Evolutionary conservation across 805 yeast species (phyloP).

Genomic region (Ogataea naganishii): DNA sequence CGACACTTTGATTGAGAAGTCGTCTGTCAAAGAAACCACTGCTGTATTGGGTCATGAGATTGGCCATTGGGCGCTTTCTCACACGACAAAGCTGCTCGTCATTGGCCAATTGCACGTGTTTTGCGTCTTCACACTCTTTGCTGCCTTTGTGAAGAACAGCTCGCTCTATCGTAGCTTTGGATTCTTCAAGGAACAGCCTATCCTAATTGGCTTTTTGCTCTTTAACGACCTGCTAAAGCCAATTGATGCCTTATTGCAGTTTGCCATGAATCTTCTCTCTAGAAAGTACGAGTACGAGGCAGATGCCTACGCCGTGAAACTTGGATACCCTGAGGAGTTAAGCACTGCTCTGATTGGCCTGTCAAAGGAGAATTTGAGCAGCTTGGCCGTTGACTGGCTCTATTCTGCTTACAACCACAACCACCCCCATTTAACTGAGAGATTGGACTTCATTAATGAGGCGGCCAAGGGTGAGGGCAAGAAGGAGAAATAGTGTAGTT

Average conservation of each 20-base stretch:
- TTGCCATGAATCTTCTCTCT: constrained; percentile 58
- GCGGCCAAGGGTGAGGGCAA: no score
- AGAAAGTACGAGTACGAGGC: constrained; percentile 93
- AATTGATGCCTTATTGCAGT: constrained; percentile 57
- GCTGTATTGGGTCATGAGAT: constrained; percentile 98
- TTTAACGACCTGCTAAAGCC: constrained; percentile 78
- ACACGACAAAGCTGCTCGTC: constrained; percentile 67
- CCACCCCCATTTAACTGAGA: constrained; percentile 88
- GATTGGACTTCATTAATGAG: constrained; percentile 64
- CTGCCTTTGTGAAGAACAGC: constrained; percentile 70
- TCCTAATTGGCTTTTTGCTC: constrained; percentile 70
- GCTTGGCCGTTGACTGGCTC: constrained; percentile 85
- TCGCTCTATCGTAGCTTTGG: constrained; percentile 79
- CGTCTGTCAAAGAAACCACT: constrained; percentile 70
- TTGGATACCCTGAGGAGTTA: constrained; percentile 64
- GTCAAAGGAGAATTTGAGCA: constrained; percentile 71
- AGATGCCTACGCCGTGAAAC: constrained; percentile 71
- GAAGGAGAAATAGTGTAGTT: constrained; percentile 2
- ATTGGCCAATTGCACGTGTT: constrained; percentile 59
- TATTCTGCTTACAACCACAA: constrained; percentile 84
- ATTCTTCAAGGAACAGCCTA: constrained; percentile 57
- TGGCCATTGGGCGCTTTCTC: constrained; percentile 95
- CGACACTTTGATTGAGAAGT: constrained; percentile 82
- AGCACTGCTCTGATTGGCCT: constrained; percentile 65
- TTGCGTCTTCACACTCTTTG: constrained; percentile 60